A percentile compares a stretch with the other conserved stretches of the same genome.
Evolutionary conservation across 2,329 filamentous ascomycete genomes (phyloP).

Genomic region (Diaporthe vexans): DNA sequence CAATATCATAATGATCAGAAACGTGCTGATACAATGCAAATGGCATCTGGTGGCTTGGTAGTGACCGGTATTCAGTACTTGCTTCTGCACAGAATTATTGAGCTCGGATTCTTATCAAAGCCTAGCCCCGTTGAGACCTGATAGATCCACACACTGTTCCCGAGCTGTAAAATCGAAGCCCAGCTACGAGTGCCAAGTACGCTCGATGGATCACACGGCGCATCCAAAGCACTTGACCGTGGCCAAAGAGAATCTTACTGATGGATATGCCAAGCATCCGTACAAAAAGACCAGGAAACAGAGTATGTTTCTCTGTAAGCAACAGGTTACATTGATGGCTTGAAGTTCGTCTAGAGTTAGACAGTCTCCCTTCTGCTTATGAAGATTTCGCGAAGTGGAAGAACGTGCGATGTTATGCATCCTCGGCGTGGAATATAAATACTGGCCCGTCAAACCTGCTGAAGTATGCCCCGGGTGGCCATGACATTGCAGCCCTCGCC

Average conservation of each 20-base stretch:
- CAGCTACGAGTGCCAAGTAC: background rate
- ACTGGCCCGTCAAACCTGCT: background rate
- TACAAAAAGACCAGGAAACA: too few relatives aligned
- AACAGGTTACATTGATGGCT: background rate
- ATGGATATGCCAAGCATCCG: background rate
- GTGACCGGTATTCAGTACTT: background rate
- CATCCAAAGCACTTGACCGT: background rate
- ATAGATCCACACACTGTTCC: too few relatives aligned
- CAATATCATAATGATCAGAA: too few relatives aligned
- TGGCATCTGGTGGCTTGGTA: background rate
- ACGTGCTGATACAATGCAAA: background rate
- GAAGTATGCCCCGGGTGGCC: background rate
- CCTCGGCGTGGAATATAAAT: background rate
- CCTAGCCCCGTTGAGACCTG: background rate
- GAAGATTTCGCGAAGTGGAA: background rate
- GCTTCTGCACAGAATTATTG: background rate
- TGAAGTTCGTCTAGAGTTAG: background rate
- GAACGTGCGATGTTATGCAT: background rate
- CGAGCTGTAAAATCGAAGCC: rapidly evolving
- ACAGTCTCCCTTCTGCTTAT: background rate
- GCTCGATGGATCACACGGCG: background rate
- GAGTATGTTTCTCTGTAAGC: background rate
- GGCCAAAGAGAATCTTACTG: background rate
- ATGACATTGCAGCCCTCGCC: too few relatives aligned
- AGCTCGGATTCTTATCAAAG: background rate